Percentiles rank a stretch among this genome's conserved stretches.
These are phyloP conservation scores for Huiozyma sinensis DNA, from an alignment of 805 yeast species.

Conservation along the genomic window DNA sequence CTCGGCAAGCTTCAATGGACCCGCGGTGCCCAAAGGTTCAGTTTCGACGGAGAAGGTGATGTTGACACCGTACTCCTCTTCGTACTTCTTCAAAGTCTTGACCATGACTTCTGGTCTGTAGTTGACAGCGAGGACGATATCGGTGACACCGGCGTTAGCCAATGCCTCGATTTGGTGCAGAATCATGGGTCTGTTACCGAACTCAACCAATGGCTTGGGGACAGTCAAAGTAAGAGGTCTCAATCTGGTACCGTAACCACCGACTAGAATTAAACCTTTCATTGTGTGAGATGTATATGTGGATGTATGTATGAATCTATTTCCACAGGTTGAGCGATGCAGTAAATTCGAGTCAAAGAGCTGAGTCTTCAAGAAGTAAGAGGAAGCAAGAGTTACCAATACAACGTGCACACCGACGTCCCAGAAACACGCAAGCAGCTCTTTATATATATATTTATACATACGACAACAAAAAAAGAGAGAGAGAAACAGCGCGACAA, in stretches of 20 bases:
- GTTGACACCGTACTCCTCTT: conserved; percentile 83
- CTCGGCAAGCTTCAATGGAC: conserved; percentile 97
- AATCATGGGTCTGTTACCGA: conserved; percentile 98
- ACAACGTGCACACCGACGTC: neutral
- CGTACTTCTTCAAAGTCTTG: conserved; percentile 85
- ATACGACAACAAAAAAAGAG: neutral
- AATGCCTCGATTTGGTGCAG: conserved; percentile 96
- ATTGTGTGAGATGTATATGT: conserved; percentile 29
- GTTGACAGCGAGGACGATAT: conserved; percentile 96
- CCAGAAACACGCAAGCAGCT: neutral
- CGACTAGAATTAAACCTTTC: conserved; percentile 97
- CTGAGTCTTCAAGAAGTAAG: conserved; percentile 2
- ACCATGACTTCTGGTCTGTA: conserved; percentile 99
- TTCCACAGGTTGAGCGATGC: neutral
- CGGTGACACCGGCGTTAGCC: conserved; percentile 97
- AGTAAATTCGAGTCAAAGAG: conserved; percentile 9
- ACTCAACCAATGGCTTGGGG: conserved; percentile 96
- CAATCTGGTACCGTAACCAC: conserved; percentile 99
- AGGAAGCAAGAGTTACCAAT: neutral
- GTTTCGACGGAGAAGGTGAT: conserved; percentile 97
- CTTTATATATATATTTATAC: neutral
- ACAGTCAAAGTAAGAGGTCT: conserved; percentile 93
- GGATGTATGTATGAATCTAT: neutral
- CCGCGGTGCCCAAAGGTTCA: conserved; percentile 99
- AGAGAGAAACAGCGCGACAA: too few relatives aligned